Conservation (phyloP, 352 stramenopile species). For the Peronospora destructor region DNA sequence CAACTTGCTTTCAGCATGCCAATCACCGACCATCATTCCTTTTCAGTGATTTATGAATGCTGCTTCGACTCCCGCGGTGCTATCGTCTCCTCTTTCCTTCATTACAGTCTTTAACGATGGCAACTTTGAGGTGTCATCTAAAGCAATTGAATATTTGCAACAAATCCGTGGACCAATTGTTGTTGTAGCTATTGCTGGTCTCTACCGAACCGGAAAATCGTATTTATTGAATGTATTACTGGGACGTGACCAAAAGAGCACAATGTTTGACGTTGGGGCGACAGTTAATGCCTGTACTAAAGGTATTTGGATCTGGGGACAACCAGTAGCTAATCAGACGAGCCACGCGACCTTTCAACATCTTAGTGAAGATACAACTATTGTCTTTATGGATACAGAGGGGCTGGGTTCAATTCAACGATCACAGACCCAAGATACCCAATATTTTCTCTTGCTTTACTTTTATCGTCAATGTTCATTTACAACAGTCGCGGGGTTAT, state of each 20-base stretch:
- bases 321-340: slow-evolving; percentile 45
- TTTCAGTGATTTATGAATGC: too few species aligned
- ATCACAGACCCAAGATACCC: slow-evolving; percentile 85
- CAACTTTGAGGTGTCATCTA: slow-evolving; percentile 47
- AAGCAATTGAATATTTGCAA: slow-evolving; percentile 58
- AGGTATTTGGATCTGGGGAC: slow-evolving; percentile 89
- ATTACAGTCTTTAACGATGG: slow-evolving; percentile 64
- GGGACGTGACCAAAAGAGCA: slow-evolving; percentile 12
- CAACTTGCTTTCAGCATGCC: too few species aligned
- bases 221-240: slow-evolving; percentile 85
- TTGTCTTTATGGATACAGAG: slow-evolving; percentile 88
- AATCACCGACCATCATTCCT: too few species aligned
- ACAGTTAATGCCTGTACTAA: slow-evolving; percentile 88
- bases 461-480: slow-evolving; percentile 83
- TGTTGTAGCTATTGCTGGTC: slow-evolving; percentile 73
- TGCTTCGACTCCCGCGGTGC: not conserved
- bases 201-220: slow-evolving; percentile 90
- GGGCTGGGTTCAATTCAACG: slow-evolving; percentile 77
- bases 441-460: slow-evolving; percentile 84
- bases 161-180: slow-evolving; percentile 52
- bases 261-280: slow-evolving; percentile 77
- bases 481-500: slow-evolving; percentile 90
- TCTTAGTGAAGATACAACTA: slow-evolving; percentile 56
- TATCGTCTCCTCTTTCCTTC: slow-evolving; percentile 49
- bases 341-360: slow-evolving; percentile 32